Evolutionary conservation across 176 grass and related monocot species (phyloP), one percentile per base, ranked within the genome.

Genomic region (Oryza australiensis): DNA sequence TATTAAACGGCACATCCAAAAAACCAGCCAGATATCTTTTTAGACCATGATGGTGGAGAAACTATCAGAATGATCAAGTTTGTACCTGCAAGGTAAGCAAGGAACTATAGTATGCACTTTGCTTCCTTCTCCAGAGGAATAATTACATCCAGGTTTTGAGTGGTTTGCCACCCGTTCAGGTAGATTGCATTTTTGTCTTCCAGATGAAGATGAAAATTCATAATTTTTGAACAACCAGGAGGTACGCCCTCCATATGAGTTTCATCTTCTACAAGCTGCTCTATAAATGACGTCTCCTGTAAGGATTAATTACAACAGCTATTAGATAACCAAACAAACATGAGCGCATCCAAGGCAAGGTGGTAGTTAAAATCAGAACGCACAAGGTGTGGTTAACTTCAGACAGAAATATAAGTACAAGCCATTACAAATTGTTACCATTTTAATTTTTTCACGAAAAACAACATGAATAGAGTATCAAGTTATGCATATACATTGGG

Each of bases 251-350:
- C 91, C 91, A 90, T 90, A 66, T 94, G 79, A 68, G 51, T 86
- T 75, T 94, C 91, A 88, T 94, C 91, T 67, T 90, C 91, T 45
- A 94, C 70, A 42, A 94, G 77, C 28, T 90, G 91, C 40, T 90
- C 91, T 34, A 94, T 80, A 80, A 90, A 94, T 77, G 88, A 70
- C 3, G 87, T 93, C 45, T 82, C 84, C 91, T 93, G 77, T 62
- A 81, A 26, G 30, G 13, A 86, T 87, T 83, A 10, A 74, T 82
- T 85, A 42, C 67, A 49, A 80, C 66, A 43, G 15, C n/a, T 64
- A 81, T 24, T 51, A 85, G 42, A 79, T 70, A 15, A 30, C 7
- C 9, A 70, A 69, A 34, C 35, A 12, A 24, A 76, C 16, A 26
- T 62, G 42, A 41, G 26, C 66, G 65, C 23, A 41, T 23, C 46